phyloP scores from a whole-genome alignment of 1,284 basidiomycete species.

The Xerocomus amazonicus region DNA sequence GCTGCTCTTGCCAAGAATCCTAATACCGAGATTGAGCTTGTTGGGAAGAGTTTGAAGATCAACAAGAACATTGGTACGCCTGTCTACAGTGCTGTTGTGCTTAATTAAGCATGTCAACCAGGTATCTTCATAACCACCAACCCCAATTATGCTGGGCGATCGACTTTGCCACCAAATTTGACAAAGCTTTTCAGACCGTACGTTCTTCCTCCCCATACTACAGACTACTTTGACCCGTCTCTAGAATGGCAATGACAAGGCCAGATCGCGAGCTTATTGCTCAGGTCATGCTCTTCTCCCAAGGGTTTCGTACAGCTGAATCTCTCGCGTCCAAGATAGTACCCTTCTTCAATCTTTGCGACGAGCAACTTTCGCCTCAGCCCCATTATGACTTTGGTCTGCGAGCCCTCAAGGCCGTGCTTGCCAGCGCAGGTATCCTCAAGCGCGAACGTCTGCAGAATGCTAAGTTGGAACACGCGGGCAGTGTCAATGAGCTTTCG shows the following conservation, averaged over 20 bases:
- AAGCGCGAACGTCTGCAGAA: conserved; percentile 84
- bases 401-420: conserved; percentile 94
- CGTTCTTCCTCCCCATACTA: conserved; percentile 30
- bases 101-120: conserved; percentile 26
- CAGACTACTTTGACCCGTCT: conserved; percentile 9
- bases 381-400: conserved; percentile 99
- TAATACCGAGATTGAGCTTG: conserved; percentile 89
- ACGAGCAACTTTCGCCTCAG: conserved; percentile 94
- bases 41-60: conserved; percentile 90
- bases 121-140: conserved; percentile 98
- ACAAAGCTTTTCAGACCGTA: conserved; percentile 93
- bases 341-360: conserved; percentile 98
- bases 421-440: conserved; percentile 95
- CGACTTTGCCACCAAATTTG: conserved; percentile 94
- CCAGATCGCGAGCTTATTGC: conserved; percentile 98
- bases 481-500: conserved; percentile 55
- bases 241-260: conserved; percentile 97
- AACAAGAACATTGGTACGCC: conserved; percentile 85
- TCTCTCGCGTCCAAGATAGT: conserved; percentile 96
- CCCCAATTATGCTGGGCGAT: conserved; percentile 96
- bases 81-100: not conserved
- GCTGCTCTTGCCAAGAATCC: conserved; percentile 78
- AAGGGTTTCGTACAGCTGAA: conserved; percentile 98
- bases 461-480: conserved; percentile 42
- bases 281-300: conserved; percentile 99